A percentile compares a stretch with the other conserved stretches of the same genome.
These are phyloP conservation scores for Boechera divaricarpa DNA, from an alignment of 345 rosid genomes.

Conservation along the genomic window DNA sequence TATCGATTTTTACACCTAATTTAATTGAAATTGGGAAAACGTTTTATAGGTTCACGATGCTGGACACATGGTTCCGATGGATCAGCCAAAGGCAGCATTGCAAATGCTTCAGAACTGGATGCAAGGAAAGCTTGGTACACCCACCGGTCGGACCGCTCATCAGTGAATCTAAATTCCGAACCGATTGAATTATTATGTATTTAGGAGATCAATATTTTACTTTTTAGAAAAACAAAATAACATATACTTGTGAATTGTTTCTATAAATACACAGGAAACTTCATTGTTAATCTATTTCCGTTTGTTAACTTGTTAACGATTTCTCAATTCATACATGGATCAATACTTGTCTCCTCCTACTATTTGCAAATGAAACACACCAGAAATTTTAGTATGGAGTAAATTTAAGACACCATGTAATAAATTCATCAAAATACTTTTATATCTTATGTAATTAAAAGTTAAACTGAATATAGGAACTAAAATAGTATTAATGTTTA, in stretches of 20 bases:
- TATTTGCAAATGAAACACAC: too few species aligned
- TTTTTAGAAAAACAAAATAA: background rate
- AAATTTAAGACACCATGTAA: too few species aligned
- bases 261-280: constrained; percentile 11
- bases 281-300: constrained; percentile 22
- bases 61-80: constrained; percentile 97
- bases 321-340: too few species aligned
- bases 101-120: constrained; percentile 83
- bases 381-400: too few species aligned
- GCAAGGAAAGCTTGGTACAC: constrained; percentile 61
- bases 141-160: constrained; percentile 44
- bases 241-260: constrained; percentile 32
- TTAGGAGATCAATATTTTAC: constrained; percentile 31
- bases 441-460: too few species aligned
- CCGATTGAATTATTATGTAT: constrained; percentile 3
- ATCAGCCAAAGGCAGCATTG: constrained; percentile 86
- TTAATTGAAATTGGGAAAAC: background rate
- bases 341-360: too few species aligned
- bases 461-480: too few species aligned
- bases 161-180: constrained; percentile 30
- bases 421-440: too few species aligned
- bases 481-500: too few species aligned
- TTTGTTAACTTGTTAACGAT: background rate
- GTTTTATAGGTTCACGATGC: constrained; percentile 67
- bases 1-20: background rate